A percentile compares a stretch with the other conserved stretches of the same genome.
phyloP scores from a whole-genome alignment of 441 rosid genomes.

The Adansonia madagascariensis region DNA sequence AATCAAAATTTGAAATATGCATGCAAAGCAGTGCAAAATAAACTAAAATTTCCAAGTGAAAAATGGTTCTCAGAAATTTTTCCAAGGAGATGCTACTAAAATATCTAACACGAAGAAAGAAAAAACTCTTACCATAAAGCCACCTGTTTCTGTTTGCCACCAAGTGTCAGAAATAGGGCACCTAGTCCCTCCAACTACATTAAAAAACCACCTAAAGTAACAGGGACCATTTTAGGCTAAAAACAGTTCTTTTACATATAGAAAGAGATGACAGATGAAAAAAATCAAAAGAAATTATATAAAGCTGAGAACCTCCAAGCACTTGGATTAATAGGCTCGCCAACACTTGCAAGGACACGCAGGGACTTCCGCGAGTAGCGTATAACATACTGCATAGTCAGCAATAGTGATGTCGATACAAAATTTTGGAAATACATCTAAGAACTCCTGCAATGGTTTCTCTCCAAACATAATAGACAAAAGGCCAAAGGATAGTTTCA shows the following conservation, averaged over 20 bases:
- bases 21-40: constrained; percentile 10
- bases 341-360: constrained; percentile 94
- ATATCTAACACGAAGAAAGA: not conserved
- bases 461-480: constrained; percentile 10
- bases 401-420: constrained; percentile 29
- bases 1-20: constrained; percentile 17
- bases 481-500: not conserved
- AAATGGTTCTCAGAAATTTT: not conserved
- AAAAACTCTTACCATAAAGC: constrained; percentile 69
- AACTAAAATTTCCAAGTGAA: constrained; percentile 1
- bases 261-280: not conserved
- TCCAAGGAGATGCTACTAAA: not conserved
- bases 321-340: constrained; percentile 98
- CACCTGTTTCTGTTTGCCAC: constrained; percentile 99
- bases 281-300: constrained; percentile 23
- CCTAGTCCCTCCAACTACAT: constrained; percentile 84
- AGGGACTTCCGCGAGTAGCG: constrained; percentile 84
- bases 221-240: constrained; percentile 19
- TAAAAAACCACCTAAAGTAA: constrained; percentile 83
- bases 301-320: constrained; percentile 83
- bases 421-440: constrained; percentile 1
- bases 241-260: constrained; percentile 15
- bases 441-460: not conserved
- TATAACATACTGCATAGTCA: constrained; percentile 69
- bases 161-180: constrained; percentile 99